A percentile compares a stretch with the other conserved stretches of the same genome.
Evolutionary conservation across 208 protist species (phyloP).

Genomic region (Trypanosoma grayi): DNA sequence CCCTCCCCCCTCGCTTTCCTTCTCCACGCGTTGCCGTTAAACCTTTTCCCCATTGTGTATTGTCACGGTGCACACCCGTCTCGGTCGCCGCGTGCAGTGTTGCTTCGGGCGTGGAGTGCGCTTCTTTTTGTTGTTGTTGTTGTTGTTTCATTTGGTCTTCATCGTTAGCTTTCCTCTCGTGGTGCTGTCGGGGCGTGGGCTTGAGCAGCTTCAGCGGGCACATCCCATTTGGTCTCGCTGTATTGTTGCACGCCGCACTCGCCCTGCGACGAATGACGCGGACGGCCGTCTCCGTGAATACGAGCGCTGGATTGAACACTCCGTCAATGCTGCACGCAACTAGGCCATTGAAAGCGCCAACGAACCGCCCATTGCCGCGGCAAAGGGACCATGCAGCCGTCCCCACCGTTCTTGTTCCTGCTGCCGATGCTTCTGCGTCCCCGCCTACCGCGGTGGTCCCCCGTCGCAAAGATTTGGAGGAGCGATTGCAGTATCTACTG

Average conservation of each 20-base stretch:
- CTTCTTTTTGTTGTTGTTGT: too few species aligned
- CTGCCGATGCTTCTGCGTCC: too few species aligned
- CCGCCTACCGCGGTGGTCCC: background rate
- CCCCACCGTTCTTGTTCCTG: background rate
- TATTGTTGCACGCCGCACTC: too few species aligned
- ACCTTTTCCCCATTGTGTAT: background rate
- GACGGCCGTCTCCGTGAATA: background rate
- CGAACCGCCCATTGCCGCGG: background rate
- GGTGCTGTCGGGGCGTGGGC: too few species aligned
- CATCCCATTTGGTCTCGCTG: background rate
- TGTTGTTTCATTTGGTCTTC: too few species aligned
- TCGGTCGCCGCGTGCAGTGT: background rate
- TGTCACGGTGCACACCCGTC: background rate
- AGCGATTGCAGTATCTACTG: conserved; percentile 23
- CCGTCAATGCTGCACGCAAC: background rate
- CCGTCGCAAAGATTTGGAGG: conserved; percentile 14
- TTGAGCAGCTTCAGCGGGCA: too few species aligned
- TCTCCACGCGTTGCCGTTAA: background rate
- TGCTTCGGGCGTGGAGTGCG: too few species aligned
- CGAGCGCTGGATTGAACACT: too few species aligned
- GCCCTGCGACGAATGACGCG: background rate
- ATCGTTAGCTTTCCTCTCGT: too few species aligned
- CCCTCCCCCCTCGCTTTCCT: background rate
- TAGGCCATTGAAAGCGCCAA: background rate
- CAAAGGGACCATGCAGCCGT: background rate